Conservation (phyloP, 345 rosid species). For the Isatis tinctoria region DNA sequence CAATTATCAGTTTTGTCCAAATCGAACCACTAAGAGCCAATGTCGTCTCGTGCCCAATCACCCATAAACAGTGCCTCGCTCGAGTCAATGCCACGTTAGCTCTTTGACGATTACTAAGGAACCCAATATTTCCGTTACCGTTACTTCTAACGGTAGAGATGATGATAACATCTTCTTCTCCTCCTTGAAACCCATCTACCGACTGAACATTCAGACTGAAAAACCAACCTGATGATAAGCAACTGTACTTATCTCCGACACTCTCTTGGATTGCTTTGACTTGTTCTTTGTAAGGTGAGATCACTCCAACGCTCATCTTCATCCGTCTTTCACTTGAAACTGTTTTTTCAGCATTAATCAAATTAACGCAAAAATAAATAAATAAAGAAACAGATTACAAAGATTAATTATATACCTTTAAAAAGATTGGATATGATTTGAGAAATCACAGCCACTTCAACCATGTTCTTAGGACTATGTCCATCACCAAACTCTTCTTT, state of each 20-base stretch:
- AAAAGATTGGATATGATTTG: slow-evolving; percentile 25
- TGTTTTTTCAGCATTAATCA: background rate
- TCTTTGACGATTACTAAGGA: slow-evolving; percentile 29
- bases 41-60: slow-evolving; percentile 38
- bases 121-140: slow-evolving; percentile 31
- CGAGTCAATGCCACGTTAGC: slow-evolving; percentile 37
- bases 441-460: slow-evolving; percentile 34
- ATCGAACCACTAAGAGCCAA: slow-evolving; percentile 25
- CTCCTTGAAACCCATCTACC: slow-evolving; percentile 47
- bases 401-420: slow-evolving; percentile 24
- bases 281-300: background rate
- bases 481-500: slow-evolving; percentile 24
- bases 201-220: slow-evolving; percentile 32
- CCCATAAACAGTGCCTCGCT: slow-evolving; percentile 36
- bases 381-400: background rate
- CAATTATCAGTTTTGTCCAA: slow-evolving; percentile 31
- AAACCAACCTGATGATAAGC: background rate
- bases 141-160: slow-evolving; percentile 46
- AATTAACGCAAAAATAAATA: background rate
- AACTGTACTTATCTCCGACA: background rate
- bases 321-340: background rate
- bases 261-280: slow-evolving; percentile 5
- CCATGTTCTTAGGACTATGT: slow-evolving; percentile 29
- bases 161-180: slow-evolving; percentile 42
- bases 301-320: background rate